Percentiles rank a stretch among this genome's conserved stretches.
Conservation (phyloP, 2,329 filamentous ascomycete genomes). For the Coleophoma cylindrospora region DNA sequence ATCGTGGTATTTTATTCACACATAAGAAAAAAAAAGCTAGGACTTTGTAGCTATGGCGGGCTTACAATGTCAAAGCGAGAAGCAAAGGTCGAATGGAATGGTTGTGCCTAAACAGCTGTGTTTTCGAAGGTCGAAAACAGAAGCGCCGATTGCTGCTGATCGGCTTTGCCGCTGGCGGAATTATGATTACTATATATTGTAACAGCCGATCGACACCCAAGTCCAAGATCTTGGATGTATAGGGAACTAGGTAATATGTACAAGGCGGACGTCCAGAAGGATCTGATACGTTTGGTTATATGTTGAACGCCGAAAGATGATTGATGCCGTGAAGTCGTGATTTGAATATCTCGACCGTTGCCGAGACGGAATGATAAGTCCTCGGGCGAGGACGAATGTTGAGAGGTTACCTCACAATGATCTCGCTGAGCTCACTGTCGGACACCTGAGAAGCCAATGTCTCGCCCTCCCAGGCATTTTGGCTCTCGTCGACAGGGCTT, state of each 20-base stretch:
- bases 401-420: constrained; percentile 19
- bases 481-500: constrained; percentile 46
- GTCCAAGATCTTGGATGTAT: background rate
- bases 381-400: constrained; percentile 7
- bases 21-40: background rate
- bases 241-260: constrained; percentile 18
- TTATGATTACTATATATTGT: constrained; percentile 22
- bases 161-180: constrained; percentile 1
- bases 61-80: constrained; percentile 12
- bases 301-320: constrained; percentile 26
- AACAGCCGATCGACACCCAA: constrained; percentile 7
- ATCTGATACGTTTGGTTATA: constrained; percentile 20
- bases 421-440: constrained; percentile 25
- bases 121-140: constrained; percentile 1
- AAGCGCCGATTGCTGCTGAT: background rate
- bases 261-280: constrained; percentile 13
- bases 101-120: background rate
- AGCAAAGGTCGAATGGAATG: constrained; percentile 6
- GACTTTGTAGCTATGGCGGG: constrained; percentile 1
- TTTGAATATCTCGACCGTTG: constrained; percentile 13
- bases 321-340: constrained; percentile 25
- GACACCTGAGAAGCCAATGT: constrained; percentile 36
- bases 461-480: constrained; percentile 51
- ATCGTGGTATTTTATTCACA: constrained; percentile 18
- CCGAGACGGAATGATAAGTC: constrained; percentile 1